Evolutionary conservation across 208 protist species (phyloP).

Genomic region (Wallacemonas collosoma): DNA sequence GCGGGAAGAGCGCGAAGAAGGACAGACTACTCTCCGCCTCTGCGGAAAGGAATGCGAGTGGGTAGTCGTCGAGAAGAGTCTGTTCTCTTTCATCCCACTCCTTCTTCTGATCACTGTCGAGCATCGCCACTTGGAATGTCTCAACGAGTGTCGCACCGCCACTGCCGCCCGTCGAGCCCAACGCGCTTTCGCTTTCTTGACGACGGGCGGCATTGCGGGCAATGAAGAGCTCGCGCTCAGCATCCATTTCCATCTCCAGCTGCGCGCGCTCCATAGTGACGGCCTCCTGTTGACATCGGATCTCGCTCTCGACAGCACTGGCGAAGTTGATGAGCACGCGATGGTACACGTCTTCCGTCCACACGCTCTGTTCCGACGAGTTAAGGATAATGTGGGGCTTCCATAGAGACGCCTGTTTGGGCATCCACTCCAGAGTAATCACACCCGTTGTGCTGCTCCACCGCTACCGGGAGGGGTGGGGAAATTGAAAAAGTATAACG

Average conservation of each 20-base stretch:
- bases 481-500: too few species aligned
- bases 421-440: background rate
- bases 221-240: constrained; percentile 8
- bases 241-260: constrained; percentile 19
- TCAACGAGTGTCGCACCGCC: constrained; percentile 9
- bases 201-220: background rate
- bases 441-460: too few species aligned
- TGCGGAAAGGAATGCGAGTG: constrained; percentile 47
- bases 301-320: constrained; percentile 10
- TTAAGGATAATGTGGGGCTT: background rate
- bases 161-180: background rate
- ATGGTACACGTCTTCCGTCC: constrained; percentile 24
- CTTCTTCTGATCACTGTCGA: constrained; percentile 42
- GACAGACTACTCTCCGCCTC: constrained; percentile 29
- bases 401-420: background rate
- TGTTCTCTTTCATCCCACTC: constrained; percentile 34
- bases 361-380: constrained; percentile 9
- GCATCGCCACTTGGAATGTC: constrained; percentile 14
- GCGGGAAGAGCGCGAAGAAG: constrained; percentile 26
- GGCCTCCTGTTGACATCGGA: constrained; percentile 13
- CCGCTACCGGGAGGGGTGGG: too few species aligned
- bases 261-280: constrained; percentile 1
- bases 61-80: constrained; percentile 34
- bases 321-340: constrained; percentile 20
- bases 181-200: background rate